phyloP scores from a whole-genome alignment of 2,329 filamentous ascomycete species.

The Ophiobolus disseminans region DNA sequence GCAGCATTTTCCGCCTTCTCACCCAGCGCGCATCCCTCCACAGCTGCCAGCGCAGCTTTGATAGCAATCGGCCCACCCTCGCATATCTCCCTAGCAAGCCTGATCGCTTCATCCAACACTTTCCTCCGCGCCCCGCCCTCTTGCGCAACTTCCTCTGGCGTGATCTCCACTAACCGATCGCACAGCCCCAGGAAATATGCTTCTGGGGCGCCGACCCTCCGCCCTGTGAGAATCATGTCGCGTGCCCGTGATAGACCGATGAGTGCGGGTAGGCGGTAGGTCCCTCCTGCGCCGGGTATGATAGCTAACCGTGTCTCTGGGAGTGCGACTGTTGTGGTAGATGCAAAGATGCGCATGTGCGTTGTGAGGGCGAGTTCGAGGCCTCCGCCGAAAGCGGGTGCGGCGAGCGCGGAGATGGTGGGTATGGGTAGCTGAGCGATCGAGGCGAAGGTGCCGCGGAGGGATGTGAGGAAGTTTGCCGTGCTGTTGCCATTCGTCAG shows the following conservation, averaged over 20 bases:
- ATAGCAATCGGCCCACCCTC: slow-evolving; percentile 87
- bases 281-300: slow-evolving; percentile 92
- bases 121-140: slow-evolving; percentile 67
- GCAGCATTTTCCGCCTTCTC: slow-evolving; percentile 85
- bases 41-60: slow-evolving; percentile 78
- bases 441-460: slow-evolving; percentile 76
- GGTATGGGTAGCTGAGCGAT: slow-evolving; percentile 82
- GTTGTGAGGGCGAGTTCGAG: slow-evolving; percentile 91
- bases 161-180: slow-evolving; percentile 85
- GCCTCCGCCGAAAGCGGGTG: slow-evolving; percentile 87
- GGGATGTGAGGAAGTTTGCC: slow-evolving; percentile 74
- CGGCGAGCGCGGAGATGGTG: slow-evolving; percentile 86
- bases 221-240: slow-evolving; percentile 87
- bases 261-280: slow-evolving; percentile 81
- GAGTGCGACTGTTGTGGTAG: slow-evolving; percentile 78
- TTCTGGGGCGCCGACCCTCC: slow-evolving; percentile 82
- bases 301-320: slow-evolving; percentile 94
- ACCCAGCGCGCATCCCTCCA: slow-evolving; percentile 68
- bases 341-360: slow-evolving; percentile 85
- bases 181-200: slow-evolving; percentile 91
- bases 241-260: slow-evolving; percentile 83
- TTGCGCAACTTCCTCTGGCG: slow-evolving; percentile 61
- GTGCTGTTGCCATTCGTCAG: slow-evolving; percentile 64
- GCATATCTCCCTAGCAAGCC: slow-evolving; percentile 83
- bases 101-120: slow-evolving; percentile 77